Conservation (phyloP, 2,329 filamentous ascomycete genomes). For the Helotiales sp. region DNA sequence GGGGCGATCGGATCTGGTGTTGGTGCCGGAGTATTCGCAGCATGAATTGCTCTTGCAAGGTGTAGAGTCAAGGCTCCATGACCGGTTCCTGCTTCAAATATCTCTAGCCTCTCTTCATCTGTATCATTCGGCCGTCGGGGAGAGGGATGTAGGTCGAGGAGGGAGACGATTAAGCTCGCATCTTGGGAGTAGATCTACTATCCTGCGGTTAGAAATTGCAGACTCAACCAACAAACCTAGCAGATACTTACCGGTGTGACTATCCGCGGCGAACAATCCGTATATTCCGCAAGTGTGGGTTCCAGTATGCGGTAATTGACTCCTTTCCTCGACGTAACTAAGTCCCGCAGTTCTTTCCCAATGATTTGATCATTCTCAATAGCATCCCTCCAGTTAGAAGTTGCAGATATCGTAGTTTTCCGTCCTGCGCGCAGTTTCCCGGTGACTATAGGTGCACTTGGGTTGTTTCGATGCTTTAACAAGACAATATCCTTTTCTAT, state of each 20-base stretch:
- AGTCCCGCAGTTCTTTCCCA: constrained; percentile 36
- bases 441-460: constrained; percentile 43
- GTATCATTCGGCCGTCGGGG: constrained; percentile 68
- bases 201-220: constrained; percentile 30
- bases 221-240: neutral
- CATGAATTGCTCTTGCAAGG: constrained; percentile 76
- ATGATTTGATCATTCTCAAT: constrained; percentile 48
- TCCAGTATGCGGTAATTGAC: constrained; percentile 53
- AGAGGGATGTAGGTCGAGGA: constrained; percentile 74
- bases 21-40: constrained; percentile 64
- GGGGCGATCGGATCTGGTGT: constrained; percentile 35
- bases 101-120: constrained; percentile 60
- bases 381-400: constrained; percentile 21
- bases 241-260: constrained; percentile 70
- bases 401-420: constrained; percentile 38
- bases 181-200: constrained; percentile 74
- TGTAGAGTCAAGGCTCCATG: constrained; percentile 80
- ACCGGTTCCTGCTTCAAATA: constrained; percentile 85
- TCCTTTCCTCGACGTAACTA: constrained; percentile 30
- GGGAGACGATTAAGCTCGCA: constrained; percentile 74
- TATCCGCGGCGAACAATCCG: constrained; percentile 66
- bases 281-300: constrained; percentile 75
- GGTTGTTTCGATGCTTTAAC: constrained; percentile 30
- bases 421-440: constrained; percentile 48
- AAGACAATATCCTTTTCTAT: constrained; percentile 43